A percentile compares a stretch with the other conserved stretches of the same genome.
phyloP scores from a whole-genome alignment of 2,329 filamentous ascomycete genomes.

The Cryoendolithus antarcticus region DNA sequence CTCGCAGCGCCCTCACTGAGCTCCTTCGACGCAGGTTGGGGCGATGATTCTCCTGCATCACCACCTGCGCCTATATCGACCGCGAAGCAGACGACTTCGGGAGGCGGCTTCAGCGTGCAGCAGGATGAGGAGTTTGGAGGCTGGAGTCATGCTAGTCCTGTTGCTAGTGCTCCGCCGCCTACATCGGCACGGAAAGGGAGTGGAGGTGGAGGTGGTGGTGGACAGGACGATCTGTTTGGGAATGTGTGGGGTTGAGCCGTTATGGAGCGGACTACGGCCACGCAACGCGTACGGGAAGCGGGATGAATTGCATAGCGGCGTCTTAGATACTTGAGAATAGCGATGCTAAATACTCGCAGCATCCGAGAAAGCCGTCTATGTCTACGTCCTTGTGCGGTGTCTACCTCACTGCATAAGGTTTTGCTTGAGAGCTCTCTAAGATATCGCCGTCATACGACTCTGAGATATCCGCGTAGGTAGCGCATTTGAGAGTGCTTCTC shows the following conservation, averaged over 20 bases:
- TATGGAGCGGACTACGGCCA: no score
- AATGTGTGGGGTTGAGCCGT: constrained; percentile 56
- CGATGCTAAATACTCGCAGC: no score
- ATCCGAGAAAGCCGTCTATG: no score
- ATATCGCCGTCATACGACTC: no score
- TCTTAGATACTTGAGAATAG: no score
- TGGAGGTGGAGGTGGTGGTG: constrained; percentile 43
- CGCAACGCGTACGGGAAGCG: no score
- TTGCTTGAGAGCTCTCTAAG: no score
- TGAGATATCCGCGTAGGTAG: no score
- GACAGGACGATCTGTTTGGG: constrained; percentile 73
- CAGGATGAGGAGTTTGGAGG: constrained; percentile 94
- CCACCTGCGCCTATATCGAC: constrained; percentile 7
- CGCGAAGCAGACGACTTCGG: constrained; percentile 35
- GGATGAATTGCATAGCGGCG: no score
- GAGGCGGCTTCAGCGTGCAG: constrained; percentile 43
- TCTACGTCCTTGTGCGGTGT: no score
- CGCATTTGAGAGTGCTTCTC: no score
- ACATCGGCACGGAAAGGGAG: constrained; percentile 36
- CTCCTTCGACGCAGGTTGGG: constrained; percentile 35
- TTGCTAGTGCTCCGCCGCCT: constrained; percentile 47
- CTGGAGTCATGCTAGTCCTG: constrained; percentile 61
- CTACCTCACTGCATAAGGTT: no score
- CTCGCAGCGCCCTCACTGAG: constrained; percentile 11
- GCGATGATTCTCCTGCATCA: constrained; percentile 45